These are phyloP conservation scores for Gossypium schwendimanii DNA, from an alignment of 441 rosid species.

Conservation along the genomic window DNA sequence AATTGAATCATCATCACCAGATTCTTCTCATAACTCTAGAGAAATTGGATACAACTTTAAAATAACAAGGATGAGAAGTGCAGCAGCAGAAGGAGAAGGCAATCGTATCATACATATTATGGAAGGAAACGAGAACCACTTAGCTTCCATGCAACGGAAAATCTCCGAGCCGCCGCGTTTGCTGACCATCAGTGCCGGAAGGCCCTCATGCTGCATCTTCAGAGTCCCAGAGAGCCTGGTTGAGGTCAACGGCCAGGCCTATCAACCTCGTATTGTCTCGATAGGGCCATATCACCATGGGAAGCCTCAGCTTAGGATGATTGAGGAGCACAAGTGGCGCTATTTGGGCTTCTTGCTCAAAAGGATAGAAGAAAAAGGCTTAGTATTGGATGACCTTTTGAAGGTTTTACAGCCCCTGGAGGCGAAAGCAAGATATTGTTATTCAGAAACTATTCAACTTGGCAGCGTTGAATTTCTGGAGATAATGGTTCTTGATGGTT, in stretches of 20 bases:
- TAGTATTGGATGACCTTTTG: conserved; percentile 39
- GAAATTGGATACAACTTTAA: background rate
- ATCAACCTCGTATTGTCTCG: conserved; percentile 56
- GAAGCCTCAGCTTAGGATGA: conserved; percentile 36
- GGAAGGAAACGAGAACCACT: background rate
- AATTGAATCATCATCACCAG: background rate
- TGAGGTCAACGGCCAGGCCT: conserved; percentile 39
- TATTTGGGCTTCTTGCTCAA: conserved; percentile 41
- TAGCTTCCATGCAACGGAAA: conserved; percentile 24
- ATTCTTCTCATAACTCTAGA: background rate
- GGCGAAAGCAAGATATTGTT: conserved; percentile 45
- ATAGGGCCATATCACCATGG: conserved; percentile 69
- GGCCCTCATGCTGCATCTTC: conserved; percentile 51
- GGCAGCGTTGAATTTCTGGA: conserved; percentile 41
- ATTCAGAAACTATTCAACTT: conserved; percentile 45
- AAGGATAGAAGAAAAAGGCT: conserved; percentile 24
- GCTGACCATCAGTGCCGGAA: conserved; percentile 43
- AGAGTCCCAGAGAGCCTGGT: conserved; percentile 54
- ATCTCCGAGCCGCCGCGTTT: conserved; percentile 37
- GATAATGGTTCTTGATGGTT: conserved; percentile 64
- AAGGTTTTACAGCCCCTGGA: conserved; percentile 32
- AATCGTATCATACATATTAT: background rate
- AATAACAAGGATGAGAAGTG: background rate
- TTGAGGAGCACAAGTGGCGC: conserved; percentile 74
- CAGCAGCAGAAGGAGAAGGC: background rate